phyloP scores from a whole-genome alignment of 1,284 basidiomycete genomes.

The Mycosarcoma mackinlayi region DNA sequence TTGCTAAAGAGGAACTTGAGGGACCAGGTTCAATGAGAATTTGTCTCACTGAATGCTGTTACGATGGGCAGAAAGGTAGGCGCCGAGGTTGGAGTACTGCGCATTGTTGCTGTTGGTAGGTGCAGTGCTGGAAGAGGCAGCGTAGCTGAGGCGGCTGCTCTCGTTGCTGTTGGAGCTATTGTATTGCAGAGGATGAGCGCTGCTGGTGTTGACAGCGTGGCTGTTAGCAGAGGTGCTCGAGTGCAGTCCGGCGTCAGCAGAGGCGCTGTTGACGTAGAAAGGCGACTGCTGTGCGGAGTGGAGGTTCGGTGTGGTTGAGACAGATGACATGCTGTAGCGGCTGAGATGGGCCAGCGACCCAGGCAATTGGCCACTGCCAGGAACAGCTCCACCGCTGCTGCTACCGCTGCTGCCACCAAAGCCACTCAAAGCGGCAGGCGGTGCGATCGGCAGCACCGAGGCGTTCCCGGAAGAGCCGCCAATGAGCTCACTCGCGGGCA shows the following conservation, averaged over 20 bases:
- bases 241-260: conserved; percentile 4
- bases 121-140: not conserved
- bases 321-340: conserved; percentile 44
- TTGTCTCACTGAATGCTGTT: conserved; percentile 51
- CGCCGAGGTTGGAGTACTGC: conserved; percentile 32
- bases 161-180: conserved; percentile 7
- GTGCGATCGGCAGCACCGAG: conserved; percentile 21
- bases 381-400: conserved; percentile 10
- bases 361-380: conserved; percentile 22
- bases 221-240: no score
- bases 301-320: conserved; percentile 14
- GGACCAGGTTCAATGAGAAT: no score
- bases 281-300: conserved; percentile 4
- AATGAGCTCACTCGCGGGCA: conserved; percentile 8
- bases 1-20: no score
- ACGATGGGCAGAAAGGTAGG: conserved; percentile 55
- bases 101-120: not conserved
- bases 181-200: conserved; percentile 24
- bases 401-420: conserved; percentile 8
- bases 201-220: conserved; percentile 16
- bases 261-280: conserved; percentile 17
- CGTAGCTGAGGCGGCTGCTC: conserved; percentile 15
- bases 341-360: conserved; percentile 26
- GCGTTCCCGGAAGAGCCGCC: conserved; percentile 8
- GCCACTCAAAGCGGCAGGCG: conserved; percentile 22